Evolutionary conservation across 164 flowering plant genomes (phyloP), one percentile per base, ranked within the genome.

Genomic region (Malania oleifera): DNA sequence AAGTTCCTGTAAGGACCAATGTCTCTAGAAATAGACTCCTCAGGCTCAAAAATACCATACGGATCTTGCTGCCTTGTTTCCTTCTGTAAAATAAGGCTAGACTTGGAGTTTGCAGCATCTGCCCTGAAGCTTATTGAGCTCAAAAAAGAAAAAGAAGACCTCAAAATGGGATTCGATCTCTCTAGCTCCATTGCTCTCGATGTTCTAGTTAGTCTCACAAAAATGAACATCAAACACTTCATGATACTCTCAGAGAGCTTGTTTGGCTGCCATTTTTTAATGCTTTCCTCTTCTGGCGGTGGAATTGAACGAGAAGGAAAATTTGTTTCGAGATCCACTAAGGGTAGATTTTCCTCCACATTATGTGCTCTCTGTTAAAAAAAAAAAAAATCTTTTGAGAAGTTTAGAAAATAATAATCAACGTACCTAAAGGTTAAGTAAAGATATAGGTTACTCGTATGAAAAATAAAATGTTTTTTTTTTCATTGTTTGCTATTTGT

Each of bases 1-100:
- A 87, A 75, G 75, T 93, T 87, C 72, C 90, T 93, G 72, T 87
- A 93, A 61, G 92, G 95, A n/a, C 97, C 97, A 58, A 93, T 82
- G 62, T 93, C 96, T 53, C 98, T 89, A 9, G 89, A 79, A 55
- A 90, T 63, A 10, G 97, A 86, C 34, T 79, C 96, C 69, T 90
- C 97, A n/a, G 57, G 46, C 11, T 81, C 62, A 43, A 90, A 90
- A 37, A 93, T 77, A 18, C 87, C 95, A 62, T 87, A 93, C 0
- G 98, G 97, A 54, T 93, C 98, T 67, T 83, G 90, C 38, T 85
- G 96, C 57, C 77, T 77, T 10, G 86, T 77, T 54, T 82, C 92
- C 59, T 71, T 85, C 43, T 84, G 84, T 5, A 72, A 46, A 56
- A 61, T n/a, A 28, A 54, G 66, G 70, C 65, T 70, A 7, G 80